Evolutionary conservation across 495 filamentous ascomycete genomes (phyloP).

Genomic region (Aspergillus mulundensis): DNA sequence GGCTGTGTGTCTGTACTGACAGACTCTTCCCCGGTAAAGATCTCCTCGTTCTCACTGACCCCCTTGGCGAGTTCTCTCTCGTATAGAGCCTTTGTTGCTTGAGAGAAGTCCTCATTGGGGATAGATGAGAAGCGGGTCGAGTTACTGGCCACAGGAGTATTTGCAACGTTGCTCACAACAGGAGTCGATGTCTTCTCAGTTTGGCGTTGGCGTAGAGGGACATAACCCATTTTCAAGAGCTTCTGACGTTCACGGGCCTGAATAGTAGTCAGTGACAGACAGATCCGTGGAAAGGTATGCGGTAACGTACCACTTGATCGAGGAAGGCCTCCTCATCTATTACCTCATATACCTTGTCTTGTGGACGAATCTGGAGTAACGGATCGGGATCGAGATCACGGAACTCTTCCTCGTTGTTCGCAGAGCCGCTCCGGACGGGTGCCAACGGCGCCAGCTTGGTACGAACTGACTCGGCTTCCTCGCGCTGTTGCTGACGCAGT

Average conservation of each 20-base stretch:
- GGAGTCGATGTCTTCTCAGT: slow-evolving; percentile 45
- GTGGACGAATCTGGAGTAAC: slow-evolving; percentile 59
- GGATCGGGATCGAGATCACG: slow-evolving; percentile 65
- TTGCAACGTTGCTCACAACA: slow-evolving; percentile 27
- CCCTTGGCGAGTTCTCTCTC: slow-evolving; percentile 92
- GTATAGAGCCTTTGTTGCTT: slow-evolving; percentile 86
- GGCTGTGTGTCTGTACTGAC: slow-evolving; percentile 61
- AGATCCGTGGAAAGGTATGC: not conserved
- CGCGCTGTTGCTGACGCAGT: slow-evolving; percentile 62
- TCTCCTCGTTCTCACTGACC: slow-evolving; percentile 90
- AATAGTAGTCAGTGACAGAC: slow-evolving; percentile 2
- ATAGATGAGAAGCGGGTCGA: slow-evolving; percentile 70
- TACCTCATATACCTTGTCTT: slow-evolving; percentile 62
- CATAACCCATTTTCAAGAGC: slow-evolving; percentile 64
- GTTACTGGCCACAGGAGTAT: slow-evolving; percentile 36
- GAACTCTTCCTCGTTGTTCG: slow-evolving; percentile 21
- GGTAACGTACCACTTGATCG: slow-evolving; percentile 49
- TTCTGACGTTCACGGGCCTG: slow-evolving; percentile 59
- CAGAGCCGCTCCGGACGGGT: slow-evolving; percentile 17
- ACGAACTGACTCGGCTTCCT: slow-evolving; percentile 61
- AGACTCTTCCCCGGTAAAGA: slow-evolving; percentile 88
- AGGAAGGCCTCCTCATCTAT: slow-evolving; percentile 62
- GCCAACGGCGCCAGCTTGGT: slow-evolving; percentile 51
- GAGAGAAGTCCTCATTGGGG: slow-evolving; percentile 81
- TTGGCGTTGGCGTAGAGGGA: slow-evolving; percentile 55